Conservation (phyloP, 2,329 filamentous ascomycete genomes). For the Leptodontidium sp. region DNA sequence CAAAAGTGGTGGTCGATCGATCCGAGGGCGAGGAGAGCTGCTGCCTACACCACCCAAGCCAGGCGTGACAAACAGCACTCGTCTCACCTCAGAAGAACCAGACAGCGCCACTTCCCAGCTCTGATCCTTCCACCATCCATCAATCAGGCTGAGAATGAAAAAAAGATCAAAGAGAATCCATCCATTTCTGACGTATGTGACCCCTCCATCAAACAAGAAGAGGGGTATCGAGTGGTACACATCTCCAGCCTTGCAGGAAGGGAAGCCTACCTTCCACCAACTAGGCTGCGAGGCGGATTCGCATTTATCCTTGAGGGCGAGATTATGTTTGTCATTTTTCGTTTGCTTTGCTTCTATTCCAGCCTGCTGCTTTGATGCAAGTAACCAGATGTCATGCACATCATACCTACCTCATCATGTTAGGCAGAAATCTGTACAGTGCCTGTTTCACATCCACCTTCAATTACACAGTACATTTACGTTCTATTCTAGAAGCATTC, state of each 20-base stretch:
- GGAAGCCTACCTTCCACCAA: neutral
- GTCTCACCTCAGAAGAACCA: neutral
- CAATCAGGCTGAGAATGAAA: constrained; percentile 16
- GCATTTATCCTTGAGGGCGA: constrained; percentile 5
- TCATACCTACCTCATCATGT: neutral
- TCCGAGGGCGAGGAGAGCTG: neutral
- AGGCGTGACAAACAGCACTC: neutral
- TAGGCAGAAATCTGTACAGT: neutral
- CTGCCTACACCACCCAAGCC: neutral
- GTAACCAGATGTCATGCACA: constrained; percentile 12
- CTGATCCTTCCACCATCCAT: neutral
- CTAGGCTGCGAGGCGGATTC: constrained; percentile 17
- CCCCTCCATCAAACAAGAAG: neutral
- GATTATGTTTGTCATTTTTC: neutral
- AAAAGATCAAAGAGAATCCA: neutral
- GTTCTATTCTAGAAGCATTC: constrained; percentile 7
- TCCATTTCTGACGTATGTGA: constrained; percentile 7
- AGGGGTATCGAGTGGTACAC: neutral
- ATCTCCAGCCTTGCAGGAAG: neutral
- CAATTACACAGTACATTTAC: neutral
- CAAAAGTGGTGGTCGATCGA: constrained; percentile 13
- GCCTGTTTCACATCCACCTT: constrained; percentile 15
- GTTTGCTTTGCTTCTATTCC: neutral
- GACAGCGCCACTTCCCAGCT: constrained; percentile 21
- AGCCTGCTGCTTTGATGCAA: neutral